A percentile compares a stretch with the other conserved stretches of the same genome.
phyloP scores from a whole-genome alignment of 495 filamentous ascomycete species.

The Trichoderma reesei region DNA sequence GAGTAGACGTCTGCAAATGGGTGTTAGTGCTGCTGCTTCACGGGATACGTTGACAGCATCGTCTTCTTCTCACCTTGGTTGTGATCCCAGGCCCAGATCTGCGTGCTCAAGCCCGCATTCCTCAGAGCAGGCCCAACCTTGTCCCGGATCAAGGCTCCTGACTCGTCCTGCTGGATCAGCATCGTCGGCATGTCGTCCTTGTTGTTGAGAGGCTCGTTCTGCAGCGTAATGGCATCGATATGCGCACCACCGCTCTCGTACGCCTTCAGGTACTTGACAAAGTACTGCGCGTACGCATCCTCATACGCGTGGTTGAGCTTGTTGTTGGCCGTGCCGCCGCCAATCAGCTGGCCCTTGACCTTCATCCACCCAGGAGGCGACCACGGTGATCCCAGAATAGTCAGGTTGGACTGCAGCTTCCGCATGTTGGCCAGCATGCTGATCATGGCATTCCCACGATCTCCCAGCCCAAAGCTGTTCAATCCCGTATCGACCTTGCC shows the following conservation, averaged over 20 bases:
- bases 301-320: slow-evolving; percentile 42
- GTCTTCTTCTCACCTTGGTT: slow-evolving; percentile 35
- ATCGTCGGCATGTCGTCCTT: slow-evolving; percentile 44
- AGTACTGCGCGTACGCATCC: slow-evolving; percentile 42
- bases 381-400: slow-evolving; percentile 44
- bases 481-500: slow-evolving; percentile 31
- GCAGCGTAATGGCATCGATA: slow-evolving; percentile 47
- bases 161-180: slow-evolving; percentile 43
- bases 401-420: slow-evolving; percentile 23
- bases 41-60: too few relatives aligned
- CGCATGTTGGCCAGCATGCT: slow-evolving; percentile 34
- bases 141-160: slow-evolving; percentile 36
- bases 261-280: slow-evolving; percentile 47
- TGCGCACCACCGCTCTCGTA: slow-evolving; percentile 31
- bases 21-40: neutral
- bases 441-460: slow-evolving; percentile 44
- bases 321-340: slow-evolving; percentile 21
- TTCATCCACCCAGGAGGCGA: slow-evolving; percentile 52
- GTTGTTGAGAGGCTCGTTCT: slow-evolving; percentile 49
- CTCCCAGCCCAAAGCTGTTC: slow-evolving; percentile 35
- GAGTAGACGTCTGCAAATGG: slow-evolving; percentile 22
- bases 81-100: slow-evolving; percentile 48
- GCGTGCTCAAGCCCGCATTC: slow-evolving; percentile 31
- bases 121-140: slow-evolving; percentile 39
- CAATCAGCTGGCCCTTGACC: slow-evolving; percentile 35